Conservation (phyloP, 176 grass and related monocot genomes). For the Calamus simplicifolius region DNA sequence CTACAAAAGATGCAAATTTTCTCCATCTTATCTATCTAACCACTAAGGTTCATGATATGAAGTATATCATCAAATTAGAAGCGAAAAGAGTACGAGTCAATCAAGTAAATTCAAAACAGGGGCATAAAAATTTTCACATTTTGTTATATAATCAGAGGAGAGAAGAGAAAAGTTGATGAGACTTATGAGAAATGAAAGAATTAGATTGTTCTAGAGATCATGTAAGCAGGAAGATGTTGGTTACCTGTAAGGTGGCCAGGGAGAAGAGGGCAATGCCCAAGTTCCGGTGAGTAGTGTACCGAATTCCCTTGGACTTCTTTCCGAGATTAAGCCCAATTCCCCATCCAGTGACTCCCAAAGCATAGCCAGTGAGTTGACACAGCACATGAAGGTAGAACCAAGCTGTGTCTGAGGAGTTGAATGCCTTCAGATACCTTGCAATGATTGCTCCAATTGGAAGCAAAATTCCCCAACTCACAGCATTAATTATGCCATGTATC, state of each 20-base stretch:
- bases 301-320: slow-evolving; percentile 69
- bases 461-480: slow-evolving; percentile 77
- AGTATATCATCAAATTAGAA: background rate
- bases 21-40: background rate
- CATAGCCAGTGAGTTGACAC: slow-evolving; percentile 62
- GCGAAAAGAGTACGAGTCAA: too few relatives aligned
- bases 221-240: too few relatives aligned
- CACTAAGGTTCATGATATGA: background rate
- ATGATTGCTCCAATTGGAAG: slow-evolving; percentile 64
- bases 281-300: slow-evolving; percentile 52
- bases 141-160: too few relatives aligned
- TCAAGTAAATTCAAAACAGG: too few relatives aligned
- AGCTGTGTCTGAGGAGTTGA: slow-evolving; percentile 53
- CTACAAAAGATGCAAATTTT: slow-evolving; percentile 10
- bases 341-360: slow-evolving; percentile 78
- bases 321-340: slow-evolving; percentile 66
- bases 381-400: slow-evolving; percentile 85
- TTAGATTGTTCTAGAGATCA: too few relatives aligned
- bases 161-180: too few relatives aligned
- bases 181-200: too few relatives aligned
- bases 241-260: slow-evolving; percentile 72
- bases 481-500: slow-evolving; percentile 75
- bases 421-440: slow-evolving; percentile 65
- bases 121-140: too few relatives aligned
- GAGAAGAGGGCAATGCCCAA: slow-evolving; percentile 69